phyloP scores from a whole-genome alignment of 108 stramenopile species.

The Cylindrotheca closterium region DNA sequence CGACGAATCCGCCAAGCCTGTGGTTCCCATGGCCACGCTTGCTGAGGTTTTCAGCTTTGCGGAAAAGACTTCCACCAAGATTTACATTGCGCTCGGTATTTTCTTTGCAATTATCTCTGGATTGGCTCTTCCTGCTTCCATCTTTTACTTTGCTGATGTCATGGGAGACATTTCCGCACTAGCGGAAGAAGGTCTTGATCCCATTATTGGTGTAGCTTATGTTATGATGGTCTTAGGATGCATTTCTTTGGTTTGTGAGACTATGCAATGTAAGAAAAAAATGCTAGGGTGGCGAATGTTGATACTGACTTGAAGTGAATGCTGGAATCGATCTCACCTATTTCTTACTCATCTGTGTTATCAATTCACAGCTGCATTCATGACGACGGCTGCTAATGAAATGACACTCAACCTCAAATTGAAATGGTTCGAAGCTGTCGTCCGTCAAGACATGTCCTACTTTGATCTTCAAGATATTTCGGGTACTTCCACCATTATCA shows the following conservation, averaged over 20 bases:
- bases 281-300: too few species aligned
- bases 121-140: constrained; percentile 21
- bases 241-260: constrained; percentile 31
- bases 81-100: constrained; percentile 5
- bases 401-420: constrained; percentile 39
- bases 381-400: constrained; percentile 42
- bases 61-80: constrained; percentile 5
- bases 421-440: constrained; percentile 52
- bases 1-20: too few species aligned
- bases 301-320: not conserved
- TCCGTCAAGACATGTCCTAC: constrained; percentile 59
- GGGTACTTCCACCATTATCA: constrained; percentile 40
- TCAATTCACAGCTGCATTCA: constrained; percentile 15
- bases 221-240: constrained; percentile 49
- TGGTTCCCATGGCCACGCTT: constrained; percentile 16
- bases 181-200: constrained; percentile 26
- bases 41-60: constrained; percentile 24
- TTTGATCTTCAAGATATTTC: constrained; percentile 53
- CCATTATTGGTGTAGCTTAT: constrained; percentile 32
- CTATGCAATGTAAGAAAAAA: constrained; percentile 31
- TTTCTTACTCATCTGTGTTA: not conserved
- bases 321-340: not conserved
- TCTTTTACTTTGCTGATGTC: constrained; percentile 38
- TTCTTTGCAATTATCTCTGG: constrained; percentile 9
- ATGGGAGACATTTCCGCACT: constrained; percentile 45